Conservation (phyloP, 2,329 filamentous ascomycete species). For the Aphanoascus verrucosus region DNA sequence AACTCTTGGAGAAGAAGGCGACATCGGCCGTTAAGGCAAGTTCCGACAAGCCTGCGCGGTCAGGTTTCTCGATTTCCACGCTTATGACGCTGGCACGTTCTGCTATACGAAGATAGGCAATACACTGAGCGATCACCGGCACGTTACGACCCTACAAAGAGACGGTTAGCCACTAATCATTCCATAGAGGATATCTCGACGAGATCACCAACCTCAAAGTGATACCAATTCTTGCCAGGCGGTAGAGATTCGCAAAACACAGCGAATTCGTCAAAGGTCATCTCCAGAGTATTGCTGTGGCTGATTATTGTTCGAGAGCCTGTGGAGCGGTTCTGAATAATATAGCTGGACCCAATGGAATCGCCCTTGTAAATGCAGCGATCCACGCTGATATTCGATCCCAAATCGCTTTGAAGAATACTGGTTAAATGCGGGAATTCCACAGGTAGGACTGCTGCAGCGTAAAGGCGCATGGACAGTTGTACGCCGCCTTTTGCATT, state of each 20-base stretch:
- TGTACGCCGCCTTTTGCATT: not conserved
- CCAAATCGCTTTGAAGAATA: constrained; percentile 48
- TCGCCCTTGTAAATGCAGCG: constrained; percentile 51
- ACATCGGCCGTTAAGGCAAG: constrained; percentile 55
- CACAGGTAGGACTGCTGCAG: constrained; percentile 45
- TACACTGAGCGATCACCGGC: constrained; percentile 49
- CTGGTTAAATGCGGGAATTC: constrained; percentile 41
- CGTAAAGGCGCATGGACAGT: constrained; percentile 23
- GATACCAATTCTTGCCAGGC: constrained; percentile 47
- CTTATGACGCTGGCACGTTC: constrained; percentile 46
- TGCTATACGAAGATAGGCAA: constrained; percentile 43
- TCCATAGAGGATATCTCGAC: not conserved
- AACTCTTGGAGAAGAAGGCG: constrained; percentile 62
- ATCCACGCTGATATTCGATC: constrained; percentile 39
- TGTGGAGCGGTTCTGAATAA: constrained; percentile 50
- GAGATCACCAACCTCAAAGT: constrained; percentile 52
- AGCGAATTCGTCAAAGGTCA: constrained; percentile 53
- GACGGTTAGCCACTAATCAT: not conserved
- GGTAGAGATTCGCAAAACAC: constrained; percentile 33
- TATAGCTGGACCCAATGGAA: constrained; percentile 55
- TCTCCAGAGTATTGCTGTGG: constrained; percentile 56
- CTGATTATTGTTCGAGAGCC: constrained; percentile 61
- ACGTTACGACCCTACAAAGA: constrained; percentile 51
- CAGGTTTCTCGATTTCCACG: constrained; percentile 63
- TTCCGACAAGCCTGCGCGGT: constrained; percentile 47